Conservation (phyloP, 2,329 filamentous ascomycete species). For the Phyllosticta citribraziliensis region DNA sequence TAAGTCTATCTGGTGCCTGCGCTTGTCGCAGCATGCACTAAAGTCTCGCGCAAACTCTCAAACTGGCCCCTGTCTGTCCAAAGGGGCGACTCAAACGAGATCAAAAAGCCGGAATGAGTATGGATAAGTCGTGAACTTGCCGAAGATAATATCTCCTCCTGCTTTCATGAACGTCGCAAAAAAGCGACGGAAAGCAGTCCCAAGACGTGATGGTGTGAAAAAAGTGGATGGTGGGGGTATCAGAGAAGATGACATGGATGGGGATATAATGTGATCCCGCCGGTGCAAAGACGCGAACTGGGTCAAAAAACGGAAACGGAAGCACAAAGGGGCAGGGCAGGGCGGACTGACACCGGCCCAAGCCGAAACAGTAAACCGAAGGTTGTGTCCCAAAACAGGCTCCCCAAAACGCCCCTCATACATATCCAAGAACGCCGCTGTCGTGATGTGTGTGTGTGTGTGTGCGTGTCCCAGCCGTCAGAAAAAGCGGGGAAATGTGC, state of each 20-base stretch:
- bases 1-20: too few relatives aligned
- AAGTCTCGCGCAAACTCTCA: too few relatives aligned
- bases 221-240: conserved; percentile 8
- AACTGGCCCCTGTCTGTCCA: too few relatives aligned
- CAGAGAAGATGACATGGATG: background rate
- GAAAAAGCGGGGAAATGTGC: background rate
- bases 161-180: too few relatives aligned
- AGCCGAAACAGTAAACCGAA: background rate
- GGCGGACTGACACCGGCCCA: background rate
- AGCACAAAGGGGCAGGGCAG: conserved; percentile 5
- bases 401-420: background rate
- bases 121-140: too few relatives aligned
- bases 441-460: conserved; percentile 5
- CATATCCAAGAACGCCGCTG: conserved; percentile 4
- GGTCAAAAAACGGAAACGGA: background rate
- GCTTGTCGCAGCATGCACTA: too few relatives aligned
- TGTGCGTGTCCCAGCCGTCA: conserved; percentile 5
- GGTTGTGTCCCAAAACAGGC: background rate
- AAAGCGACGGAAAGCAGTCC: too few relatives aligned
- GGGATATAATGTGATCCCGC: too few relatives aligned
- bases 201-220: too few relatives aligned
- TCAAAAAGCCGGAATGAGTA: too few relatives aligned
- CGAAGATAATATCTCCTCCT: too few relatives aligned
- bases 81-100: too few relatives aligned
- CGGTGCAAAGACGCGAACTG: background rate